Evolutionary conservation across 345 rosid species (phyloP).

Genomic region (Eucalyptus lansdowneana): DNA sequence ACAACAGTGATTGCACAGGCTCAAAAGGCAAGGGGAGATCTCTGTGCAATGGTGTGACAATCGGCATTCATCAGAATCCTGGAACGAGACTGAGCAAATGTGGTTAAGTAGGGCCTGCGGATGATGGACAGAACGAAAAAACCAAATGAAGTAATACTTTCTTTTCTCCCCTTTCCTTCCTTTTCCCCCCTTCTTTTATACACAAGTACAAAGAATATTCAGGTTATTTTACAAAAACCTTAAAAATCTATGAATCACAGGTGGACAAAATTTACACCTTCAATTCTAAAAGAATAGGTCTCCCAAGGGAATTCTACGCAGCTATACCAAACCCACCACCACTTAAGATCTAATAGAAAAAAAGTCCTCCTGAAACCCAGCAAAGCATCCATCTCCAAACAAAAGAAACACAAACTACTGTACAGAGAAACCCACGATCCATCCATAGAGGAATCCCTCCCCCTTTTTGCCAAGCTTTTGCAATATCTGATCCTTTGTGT

Average conservation of each 20-base stretch:
- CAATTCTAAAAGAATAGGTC: conserved; percentile 19
- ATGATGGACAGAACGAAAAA: not conserved
- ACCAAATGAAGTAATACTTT: not conserved
- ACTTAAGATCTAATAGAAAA: not conserved
- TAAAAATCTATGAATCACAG: not conserved
- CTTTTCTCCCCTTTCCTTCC: not conserved
- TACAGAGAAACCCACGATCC: not conserved
- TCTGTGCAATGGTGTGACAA: not conserved
- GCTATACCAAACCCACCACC: not conserved
- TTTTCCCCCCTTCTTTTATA: conserved; percentile 5
- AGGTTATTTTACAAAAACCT: conserved; percentile 21
- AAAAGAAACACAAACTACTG: not conserved
- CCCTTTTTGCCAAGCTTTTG: not conserved
- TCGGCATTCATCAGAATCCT: not conserved
- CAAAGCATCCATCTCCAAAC: not conserved
- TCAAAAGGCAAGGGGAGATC: not conserved
- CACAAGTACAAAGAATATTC: conserved; percentile 29
- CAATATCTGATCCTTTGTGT: not conserved
- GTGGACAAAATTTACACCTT: conserved; percentile 14
- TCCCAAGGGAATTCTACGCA: not conserved
- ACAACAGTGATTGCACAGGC: not conserved
- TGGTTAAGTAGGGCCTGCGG: not conserved
- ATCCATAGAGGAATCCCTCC: not conserved
- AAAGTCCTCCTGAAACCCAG: not conserved
- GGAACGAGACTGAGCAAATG: not conserved